Conservation (phyloP, 495 filamentous ascomycete species). For the Oidiodendron maius region DNA sequence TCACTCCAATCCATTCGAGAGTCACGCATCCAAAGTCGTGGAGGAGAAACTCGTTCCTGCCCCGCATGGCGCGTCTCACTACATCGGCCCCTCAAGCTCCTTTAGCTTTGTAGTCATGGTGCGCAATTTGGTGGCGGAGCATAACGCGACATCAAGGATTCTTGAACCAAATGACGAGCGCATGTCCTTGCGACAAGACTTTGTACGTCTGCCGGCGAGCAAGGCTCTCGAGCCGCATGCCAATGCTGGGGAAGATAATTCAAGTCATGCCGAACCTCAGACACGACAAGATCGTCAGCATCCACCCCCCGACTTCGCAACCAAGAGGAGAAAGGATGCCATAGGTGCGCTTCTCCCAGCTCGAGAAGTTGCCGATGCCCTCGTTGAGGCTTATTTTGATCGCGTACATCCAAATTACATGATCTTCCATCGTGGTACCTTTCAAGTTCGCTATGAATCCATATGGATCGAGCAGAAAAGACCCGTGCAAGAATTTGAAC, state of each 20-base stretch:
- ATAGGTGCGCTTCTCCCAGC: slow-evolving; percentile 23
- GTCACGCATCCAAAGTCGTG: slow-evolving; percentile 1
- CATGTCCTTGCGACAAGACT: slow-evolving; percentile 17
- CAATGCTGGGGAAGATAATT: slow-evolving; percentile 17
- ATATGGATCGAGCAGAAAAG: slow-evolving; percentile 26
- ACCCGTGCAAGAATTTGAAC: slow-evolving; percentile 17
- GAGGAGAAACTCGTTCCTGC: slow-evolving; percentile 22
- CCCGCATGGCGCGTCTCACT: slow-evolving; percentile 21
- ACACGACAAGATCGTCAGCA: neutral
- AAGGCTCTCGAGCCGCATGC: slow-evolving; percentile 21
- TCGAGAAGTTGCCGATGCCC: slow-evolving; percentile 27
- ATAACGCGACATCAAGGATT: slow-evolving; percentile 16
- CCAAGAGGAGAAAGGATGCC: slow-evolving; percentile 2
- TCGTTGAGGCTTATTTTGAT: slow-evolving; percentile 35
- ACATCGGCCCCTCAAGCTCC: slow-evolving; percentile 24
- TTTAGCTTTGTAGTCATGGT: slow-evolving; percentile 23
- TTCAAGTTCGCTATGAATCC: slow-evolving; percentile 34
- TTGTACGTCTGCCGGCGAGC: slow-evolving; percentile 20
- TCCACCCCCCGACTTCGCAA: slow-evolving; percentile 2
- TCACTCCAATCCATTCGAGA: slow-evolving; percentile 8
- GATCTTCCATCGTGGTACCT: slow-evolving; percentile 37
- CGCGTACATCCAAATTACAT: slow-evolving; percentile 37
- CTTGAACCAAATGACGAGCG: slow-evolving; percentile 21
- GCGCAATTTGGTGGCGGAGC: slow-evolving; percentile 22
- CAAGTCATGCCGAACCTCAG: neutral